Percentiles rank a stretch among this genome's conserved stretches.
phyloP scores from a whole-genome alignment of 176 grass and related monocot genomes.

The Oryza coarctata region DNA sequence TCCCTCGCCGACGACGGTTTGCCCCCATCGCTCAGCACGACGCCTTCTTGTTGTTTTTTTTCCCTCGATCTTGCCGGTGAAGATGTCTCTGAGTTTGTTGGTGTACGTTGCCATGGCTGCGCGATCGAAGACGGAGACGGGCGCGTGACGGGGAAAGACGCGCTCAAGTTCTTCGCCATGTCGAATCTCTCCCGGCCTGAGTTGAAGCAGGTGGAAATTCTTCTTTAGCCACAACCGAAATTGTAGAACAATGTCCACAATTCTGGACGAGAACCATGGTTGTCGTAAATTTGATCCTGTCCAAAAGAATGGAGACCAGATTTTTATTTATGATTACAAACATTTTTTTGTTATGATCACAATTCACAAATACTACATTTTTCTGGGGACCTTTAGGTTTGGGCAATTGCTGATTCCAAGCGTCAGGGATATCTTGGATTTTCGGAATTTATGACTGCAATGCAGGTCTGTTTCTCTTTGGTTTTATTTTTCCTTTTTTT shows the following conservation, averaged over 20 bases:
- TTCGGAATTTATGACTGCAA: slow-evolving; percentile 61
- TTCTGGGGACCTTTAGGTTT: slow-evolving; percentile 38
- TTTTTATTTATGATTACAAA: not conserved
- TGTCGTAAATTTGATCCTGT: not conserved
- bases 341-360: not conserved
- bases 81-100: not conserved
- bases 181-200: slow-evolving; percentile 77
- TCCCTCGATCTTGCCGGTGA: not conserved
- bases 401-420: slow-evolving; percentile 78
- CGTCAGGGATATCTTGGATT: slow-evolving; percentile 79
- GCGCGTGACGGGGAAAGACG: slow-evolving; percentile 71
- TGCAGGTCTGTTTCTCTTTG: too few species aligned
- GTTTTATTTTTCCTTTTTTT: not conserved
- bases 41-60: too few species aligned
- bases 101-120: too few species aligned
- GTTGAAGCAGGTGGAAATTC: slow-evolving; percentile 65
- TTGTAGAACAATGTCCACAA: not conserved
- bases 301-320: not conserved
- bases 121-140: slow-evolving; percentile 61
- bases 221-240: not conserved
- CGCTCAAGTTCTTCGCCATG: slow-evolving; percentile 90
- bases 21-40: not conserved
- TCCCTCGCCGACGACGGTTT: slow-evolving; percentile 56
- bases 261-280: not conserved
- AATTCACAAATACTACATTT: not conserved